Evolutionary conservation across 2,329 filamentous ascomycete species (phyloP).

Genomic region (Cyanodermella asteris): DNA sequence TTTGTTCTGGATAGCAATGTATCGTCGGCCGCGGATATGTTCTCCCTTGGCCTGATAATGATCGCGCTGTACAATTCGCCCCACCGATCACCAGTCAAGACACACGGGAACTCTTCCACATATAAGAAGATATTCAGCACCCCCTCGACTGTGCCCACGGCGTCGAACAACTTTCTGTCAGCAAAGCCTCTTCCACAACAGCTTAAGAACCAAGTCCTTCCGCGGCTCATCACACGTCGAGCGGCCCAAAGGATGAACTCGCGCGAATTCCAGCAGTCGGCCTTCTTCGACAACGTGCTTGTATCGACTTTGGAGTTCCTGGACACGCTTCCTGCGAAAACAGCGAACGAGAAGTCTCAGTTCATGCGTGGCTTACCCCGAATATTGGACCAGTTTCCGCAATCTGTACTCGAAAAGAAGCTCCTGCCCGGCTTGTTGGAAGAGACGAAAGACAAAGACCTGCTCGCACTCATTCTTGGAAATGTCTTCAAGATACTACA

Average conservation of each 20-base stretch:
- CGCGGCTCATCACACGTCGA: conserved; percentile 64
- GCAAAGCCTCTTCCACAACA: conserved; percentile 62
- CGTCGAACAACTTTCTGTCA: conserved; percentile 65
- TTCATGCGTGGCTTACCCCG: conserved; percentile 78
- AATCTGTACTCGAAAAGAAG: conserved; percentile 86
- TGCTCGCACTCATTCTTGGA: conserved; percentile 65
- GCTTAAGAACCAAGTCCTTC: conserved; percentile 52
- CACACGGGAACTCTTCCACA: conserved; percentile 55
- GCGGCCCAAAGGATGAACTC: conserved; percentile 76
- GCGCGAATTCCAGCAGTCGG: conserved; percentile 78
- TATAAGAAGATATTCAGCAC: conserved; percentile 72
- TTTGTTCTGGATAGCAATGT: conserved; percentile 83
- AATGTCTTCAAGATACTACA: conserved; percentile 83
- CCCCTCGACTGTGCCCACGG: conserved; percentile 55
- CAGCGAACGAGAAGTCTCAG: conserved; percentile 67
- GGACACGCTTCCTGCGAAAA: conserved; percentile 79
- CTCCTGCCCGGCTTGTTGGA: conserved; percentile 73
- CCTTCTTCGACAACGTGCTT: conserved; percentile 91
- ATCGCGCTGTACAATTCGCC: conserved; percentile 88
- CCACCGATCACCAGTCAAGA: conserved; percentile 66
- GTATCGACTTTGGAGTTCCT: conserved; percentile 92
- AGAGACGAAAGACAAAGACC: conserved; percentile 77
- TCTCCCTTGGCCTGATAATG: conserved; percentile 74
- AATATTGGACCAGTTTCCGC: conserved; percentile 79
- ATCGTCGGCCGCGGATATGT: conserved; percentile 70